Conservation (phyloP, 164 flowering plant species). For the Dillenia turbinata region DNA sequence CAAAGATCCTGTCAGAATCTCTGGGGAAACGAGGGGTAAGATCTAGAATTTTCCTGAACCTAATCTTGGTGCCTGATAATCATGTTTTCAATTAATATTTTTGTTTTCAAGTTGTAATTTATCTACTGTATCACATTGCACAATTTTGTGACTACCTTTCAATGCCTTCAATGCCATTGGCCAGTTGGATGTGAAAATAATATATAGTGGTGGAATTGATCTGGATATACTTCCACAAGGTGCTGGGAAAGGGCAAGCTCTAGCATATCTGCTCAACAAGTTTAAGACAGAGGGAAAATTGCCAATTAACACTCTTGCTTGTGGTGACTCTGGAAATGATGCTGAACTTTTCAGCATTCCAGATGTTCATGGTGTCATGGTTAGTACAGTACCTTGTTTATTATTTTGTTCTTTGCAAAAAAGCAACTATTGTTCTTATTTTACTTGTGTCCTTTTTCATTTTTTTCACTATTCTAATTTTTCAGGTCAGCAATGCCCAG, state of each 20-base stretch:
- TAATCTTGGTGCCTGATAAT: neutral
- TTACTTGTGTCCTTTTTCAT: neutral
- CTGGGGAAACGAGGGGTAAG: slow-evolving; percentile 82
- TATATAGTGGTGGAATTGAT: slow-evolving; percentile 81
- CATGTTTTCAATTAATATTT: neutral
- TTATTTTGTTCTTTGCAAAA: neutral
- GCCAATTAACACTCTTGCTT: slow-evolving; percentile 66
- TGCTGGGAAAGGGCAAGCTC: slow-evolving; percentile 94
- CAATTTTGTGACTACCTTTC: neutral
- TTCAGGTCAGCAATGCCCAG: slow-evolving; percentile 85
- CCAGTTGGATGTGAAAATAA: slow-evolving; percentile 78
- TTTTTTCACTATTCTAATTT: neutral
- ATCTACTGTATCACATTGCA: neutral
- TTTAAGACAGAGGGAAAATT: slow-evolving; percentile 46
- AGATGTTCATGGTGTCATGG: slow-evolving; percentile 87
- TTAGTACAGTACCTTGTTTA: slow-evolving; percentile 23
- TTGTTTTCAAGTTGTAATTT: neutral
- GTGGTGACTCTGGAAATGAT: slow-evolving; percentile 95
- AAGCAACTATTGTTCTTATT: neutral
- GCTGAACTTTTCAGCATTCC: slow-evolving; percentile 84
- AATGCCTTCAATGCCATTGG: slow-evolving; percentile 5
- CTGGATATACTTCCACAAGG: slow-evolving; percentile 76
- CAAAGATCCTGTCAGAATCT: slow-evolving; percentile 45
- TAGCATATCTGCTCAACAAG: slow-evolving; percentile 70
- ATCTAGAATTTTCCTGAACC: slow-evolving; percentile 1